Evolutionary conservation across 257 asterid species (phyloP).

Genomic region (Salvia hispanica): DNA sequence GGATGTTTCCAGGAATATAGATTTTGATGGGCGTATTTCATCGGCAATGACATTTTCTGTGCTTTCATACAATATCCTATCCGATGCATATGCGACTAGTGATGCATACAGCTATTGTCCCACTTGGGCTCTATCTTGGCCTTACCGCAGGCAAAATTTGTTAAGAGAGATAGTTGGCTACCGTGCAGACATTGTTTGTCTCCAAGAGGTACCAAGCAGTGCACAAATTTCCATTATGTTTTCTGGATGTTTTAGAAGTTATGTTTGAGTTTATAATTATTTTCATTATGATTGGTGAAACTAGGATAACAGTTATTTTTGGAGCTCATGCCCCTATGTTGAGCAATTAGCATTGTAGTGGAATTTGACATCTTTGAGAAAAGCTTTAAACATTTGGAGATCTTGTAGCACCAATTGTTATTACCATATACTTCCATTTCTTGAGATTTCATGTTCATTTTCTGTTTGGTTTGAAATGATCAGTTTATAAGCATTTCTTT

Average conservation of each 20-base stretch:
- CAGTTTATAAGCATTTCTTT: constrained; percentile 20
- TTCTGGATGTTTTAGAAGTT: constrained; percentile 10
- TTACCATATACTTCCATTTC: not conserved
- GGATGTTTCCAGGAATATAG: constrained; percentile 66
- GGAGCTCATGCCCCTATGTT: not conserved
- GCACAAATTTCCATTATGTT: constrained; percentile 20
- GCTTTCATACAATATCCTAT: constrained; percentile 88
- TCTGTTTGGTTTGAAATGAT: constrained; percentile 12
- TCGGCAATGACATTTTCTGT: constrained; percentile 84
- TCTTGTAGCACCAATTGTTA: not conserved
- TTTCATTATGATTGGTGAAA: constrained; percentile 14
- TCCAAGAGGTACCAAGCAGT: constrained; percentile 83
- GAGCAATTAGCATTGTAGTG: not conserved
- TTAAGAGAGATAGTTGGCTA: constrained; percentile 92
- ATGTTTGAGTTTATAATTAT: constrained; percentile 9
- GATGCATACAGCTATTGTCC: constrained; percentile 88
- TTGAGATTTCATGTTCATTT: constrained; percentile 16
- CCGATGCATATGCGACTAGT: constrained; percentile 72
- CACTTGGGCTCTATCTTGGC: constrained; percentile 98
- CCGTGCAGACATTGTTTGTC: constrained; percentile 90
- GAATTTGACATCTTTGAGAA: not conserved
- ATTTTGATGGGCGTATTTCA: constrained; percentile 54
- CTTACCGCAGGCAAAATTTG: constrained; percentile 91
- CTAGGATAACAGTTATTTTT: not conserved
- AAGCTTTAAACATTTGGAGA: not conserved